Percentiles rank a stretch among this genome's conserved stretches.
Evolutionary conservation across 352 stramenopile species (phyloP).

Genomic region (Globisporangium apiculatum): DNA sequence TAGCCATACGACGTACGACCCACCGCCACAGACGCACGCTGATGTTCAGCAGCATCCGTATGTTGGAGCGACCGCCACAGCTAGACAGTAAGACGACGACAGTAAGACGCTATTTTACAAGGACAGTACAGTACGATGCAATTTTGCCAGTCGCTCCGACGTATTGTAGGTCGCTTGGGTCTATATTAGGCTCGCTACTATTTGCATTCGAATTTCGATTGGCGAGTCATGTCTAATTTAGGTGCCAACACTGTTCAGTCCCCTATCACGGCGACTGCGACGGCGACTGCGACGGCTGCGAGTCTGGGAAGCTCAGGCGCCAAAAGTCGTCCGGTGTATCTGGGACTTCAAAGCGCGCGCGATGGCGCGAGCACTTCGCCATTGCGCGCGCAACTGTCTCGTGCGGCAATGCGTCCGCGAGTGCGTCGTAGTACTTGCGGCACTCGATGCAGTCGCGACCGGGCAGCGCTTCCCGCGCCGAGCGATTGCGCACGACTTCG

Average conservation of each 20-base stretch:
- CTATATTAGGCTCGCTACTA: too few relatives aligned
- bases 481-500: slow-evolving; percentile 74
- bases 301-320: slow-evolving; percentile 79
- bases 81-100: too few relatives aligned
- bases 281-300: slow-evolving; percentile 9
- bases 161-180: too few relatives aligned
- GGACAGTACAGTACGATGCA: too few relatives aligned
- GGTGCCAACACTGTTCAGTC: background rate
- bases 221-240: too few relatives aligned
- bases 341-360: slow-evolving; percentile 61
- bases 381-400: slow-evolving; percentile 31
- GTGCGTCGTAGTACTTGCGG: slow-evolving; percentile 71
- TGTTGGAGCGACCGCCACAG: too few relatives aligned
- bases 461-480: slow-evolving; percentile 45
- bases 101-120: too few relatives aligned
- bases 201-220: too few relatives aligned
- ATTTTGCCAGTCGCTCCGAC: too few relatives aligned
- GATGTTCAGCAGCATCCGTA: too few relatives aligned
- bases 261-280: slow-evolving; percentile 5
- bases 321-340: slow-evolving; percentile 84
- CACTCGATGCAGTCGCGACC: slow-evolving; percentile 70
- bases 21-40: too few relatives aligned
- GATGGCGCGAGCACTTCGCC: slow-evolving; percentile 65
- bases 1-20: too few relatives aligned
- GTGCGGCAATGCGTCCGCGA: slow-evolving; percentile 34